These are phyloP conservation scores for Bromus sterilis DNA, from an alignment of 176 grass and related monocot genomes.

Conservation along the genomic window DNA sequence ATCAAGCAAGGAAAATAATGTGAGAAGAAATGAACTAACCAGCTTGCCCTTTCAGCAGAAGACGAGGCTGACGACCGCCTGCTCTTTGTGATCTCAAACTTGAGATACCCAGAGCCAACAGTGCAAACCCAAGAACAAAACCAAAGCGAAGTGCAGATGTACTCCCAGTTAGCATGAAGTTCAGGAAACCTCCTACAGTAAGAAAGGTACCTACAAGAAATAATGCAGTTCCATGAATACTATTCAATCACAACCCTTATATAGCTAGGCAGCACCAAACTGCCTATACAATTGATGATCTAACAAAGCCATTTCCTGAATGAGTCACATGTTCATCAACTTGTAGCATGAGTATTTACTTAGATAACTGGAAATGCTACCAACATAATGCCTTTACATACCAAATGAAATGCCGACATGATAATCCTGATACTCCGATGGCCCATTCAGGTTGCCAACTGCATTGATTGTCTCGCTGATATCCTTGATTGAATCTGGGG, in stretches of 20 bases:
- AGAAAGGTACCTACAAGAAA: slow-evolving; percentile 71
- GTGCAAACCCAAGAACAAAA: slow-evolving; percentile 68
- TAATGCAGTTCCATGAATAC: neutral
- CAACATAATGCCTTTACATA: slow-evolving; percentile 26
- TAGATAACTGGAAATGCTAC: neutral
- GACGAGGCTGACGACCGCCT: slow-evolving; percentile 31
- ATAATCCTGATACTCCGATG: slow-evolving; percentile 67
- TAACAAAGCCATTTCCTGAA: neutral
- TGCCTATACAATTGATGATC: neutral
- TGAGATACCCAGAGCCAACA: slow-evolving; percentile 62
- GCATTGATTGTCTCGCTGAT: slow-evolving; percentile 40
- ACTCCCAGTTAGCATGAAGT: slow-evolving; percentile 92
- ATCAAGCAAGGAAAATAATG: neutral
- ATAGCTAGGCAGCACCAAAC: neutral
- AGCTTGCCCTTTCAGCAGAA: slow-evolving; percentile 80
- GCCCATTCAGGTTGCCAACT: slow-evolving; percentile 41
- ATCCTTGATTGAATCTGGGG: slow-evolving; percentile 79
- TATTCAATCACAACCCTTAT: neutral
- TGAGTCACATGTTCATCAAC: neutral
- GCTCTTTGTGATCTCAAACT: slow-evolving; percentile 68
- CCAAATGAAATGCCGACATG: slow-evolving; percentile 83
- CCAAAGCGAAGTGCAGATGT: slow-evolving; percentile 84
- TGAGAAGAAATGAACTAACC: slow-evolving; percentile 54
- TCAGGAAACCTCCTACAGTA: slow-evolving; percentile 58
- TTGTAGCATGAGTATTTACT: neutral